Base-by-base conservation (phyloP, 495 filamentous ascomycete species). In the Pseudevernia furfuracea region DNA sequence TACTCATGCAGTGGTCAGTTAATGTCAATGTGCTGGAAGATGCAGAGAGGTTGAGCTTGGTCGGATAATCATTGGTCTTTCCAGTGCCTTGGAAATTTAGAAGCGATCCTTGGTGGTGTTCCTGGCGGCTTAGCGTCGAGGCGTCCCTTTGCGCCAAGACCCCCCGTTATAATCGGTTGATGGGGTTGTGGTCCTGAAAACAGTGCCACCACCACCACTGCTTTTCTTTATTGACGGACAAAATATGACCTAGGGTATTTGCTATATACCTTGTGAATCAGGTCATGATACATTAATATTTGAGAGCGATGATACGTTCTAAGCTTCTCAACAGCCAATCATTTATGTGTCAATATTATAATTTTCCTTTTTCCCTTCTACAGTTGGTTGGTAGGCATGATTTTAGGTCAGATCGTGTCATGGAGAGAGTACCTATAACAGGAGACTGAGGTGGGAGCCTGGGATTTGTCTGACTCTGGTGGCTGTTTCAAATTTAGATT, bases 381-480 rank as follows among this genome's bases (percentile, higher is more conserved):
- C n/a, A n/a, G n/a, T n/a, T n/a, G n/a, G n/a, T n/a, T n/a, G n/a
- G n/a, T n/a, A n/a, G n/a, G n/a, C n/a, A n/a, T n/a, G n/a, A n/a
- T n/a, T n/a, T n/a, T n/a, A n/a, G n/a, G n/a, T n/a, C n/a, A n/a
- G n/a, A n/a, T n/a, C n/a, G n/a, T n/a, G n/a, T n/a, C n/a, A n/a
- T n/a, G n/a, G n/a, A n/a, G n/a, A n/a, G n/a, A n/a, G n/a, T n/a
- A n/a, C n/a, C n/a, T n/a, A n/a, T n/a, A n/a, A n/a, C n/a, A n/a
- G n/a, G n/a, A n/a, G n/a, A n/a, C n/a, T n/a, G 49, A 53, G 28
- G 49, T 34, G 52, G 52, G 52, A 30, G n/a, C n/a, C 52, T 55
- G 52, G 52, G 52, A n/a, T 9, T 30, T 52, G 10, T 9, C 8
- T 21, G 1, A n/a, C 14, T 41, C n/a, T 30, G 28, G 49, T 53